Conservation (phyloP, 23 red algal species). For the Chondrus crispus region DNA sequence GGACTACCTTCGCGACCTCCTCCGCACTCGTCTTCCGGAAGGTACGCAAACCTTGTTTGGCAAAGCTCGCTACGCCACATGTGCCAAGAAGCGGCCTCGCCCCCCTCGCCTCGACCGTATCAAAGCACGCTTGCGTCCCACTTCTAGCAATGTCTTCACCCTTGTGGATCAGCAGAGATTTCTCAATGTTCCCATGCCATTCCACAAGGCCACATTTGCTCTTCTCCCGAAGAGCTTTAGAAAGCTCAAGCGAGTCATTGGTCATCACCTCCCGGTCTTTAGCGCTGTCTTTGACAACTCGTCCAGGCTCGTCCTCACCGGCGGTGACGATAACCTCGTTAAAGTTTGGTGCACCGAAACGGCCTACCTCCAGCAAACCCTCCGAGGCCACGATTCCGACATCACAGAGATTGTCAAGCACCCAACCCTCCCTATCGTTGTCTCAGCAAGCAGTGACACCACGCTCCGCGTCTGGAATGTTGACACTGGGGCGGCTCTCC, state of each 20-base stretch:
- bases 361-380: conserved; percentile 46
- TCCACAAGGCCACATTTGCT: conserved; percentile 9
- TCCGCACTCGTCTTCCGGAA: neutral
- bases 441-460: conserved; percentile 66
- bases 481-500: conserved; percentile 52
- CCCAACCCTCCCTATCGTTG: conserved; percentile 42
- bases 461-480: conserved; percentile 78
- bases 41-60: conserved; percentile 2
- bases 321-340: conserved; percentile 69
- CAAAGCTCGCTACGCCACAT: neutral
- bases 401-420: conserved; percentile 63
- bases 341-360: conserved; percentile 81
- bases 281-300: conserved; percentile 44
- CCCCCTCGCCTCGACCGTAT: neutral
- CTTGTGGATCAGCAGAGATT: neutral
- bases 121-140: neutral
- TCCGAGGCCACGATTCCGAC: conserved; percentile 69
- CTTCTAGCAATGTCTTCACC: neutral
- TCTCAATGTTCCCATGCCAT: neutral
- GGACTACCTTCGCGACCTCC: conserved; percentile 20
- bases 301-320: conserved; percentile 41
- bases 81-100: neutral
- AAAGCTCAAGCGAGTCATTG: conserved; percentile 44
- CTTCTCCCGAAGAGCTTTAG: conserved; percentile 35
- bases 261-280: conserved; percentile 64